Percentiles rank a stretch among this genome's conserved stretches.
Evolutionary conservation across 2,329 filamentous ascomycete genomes (phyloP).

Genomic region (Fragosphaeria purpurea): DNA sequence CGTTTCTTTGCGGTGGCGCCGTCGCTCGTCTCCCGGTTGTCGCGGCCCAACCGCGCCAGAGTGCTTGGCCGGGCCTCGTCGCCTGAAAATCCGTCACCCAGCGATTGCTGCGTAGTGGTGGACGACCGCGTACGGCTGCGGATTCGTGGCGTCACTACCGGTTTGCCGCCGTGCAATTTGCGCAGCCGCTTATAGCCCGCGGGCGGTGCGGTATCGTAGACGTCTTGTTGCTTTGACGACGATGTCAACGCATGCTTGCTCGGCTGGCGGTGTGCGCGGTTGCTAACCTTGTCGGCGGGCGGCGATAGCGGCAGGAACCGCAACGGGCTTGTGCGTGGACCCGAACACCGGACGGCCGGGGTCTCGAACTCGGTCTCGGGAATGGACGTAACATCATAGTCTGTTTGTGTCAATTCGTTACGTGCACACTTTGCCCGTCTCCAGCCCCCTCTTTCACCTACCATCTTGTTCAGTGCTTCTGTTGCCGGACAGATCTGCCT

Average conservation of each 20-base stretch:
- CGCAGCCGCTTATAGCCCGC: slow-evolving; percentile 11
- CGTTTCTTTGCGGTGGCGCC: slow-evolving; percentile 2
- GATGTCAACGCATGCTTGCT: not conserved
- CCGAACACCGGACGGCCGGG: not conserved
- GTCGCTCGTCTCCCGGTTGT: not conserved
- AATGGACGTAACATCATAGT: not conserved
- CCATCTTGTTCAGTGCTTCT: too few relatives aligned
- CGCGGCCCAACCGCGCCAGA: not conserved
- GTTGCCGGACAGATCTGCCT: too few relatives aligned
- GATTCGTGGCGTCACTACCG: too few relatives aligned
- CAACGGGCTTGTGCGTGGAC: not conserved
- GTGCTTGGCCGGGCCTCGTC: slow-evolving; percentile 8
- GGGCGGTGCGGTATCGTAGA: slow-evolving; percentile 8
- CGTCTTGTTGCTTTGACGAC: not conserved
- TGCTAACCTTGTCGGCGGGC: not conserved
- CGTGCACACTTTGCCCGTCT: not conserved
- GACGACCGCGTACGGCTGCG: too few relatives aligned
- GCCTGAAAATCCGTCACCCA: slow-evolving; percentile 12
- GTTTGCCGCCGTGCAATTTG: too few relatives aligned
- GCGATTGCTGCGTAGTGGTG: not conserved
- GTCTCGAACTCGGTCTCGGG: not conserved
- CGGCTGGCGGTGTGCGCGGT: too few relatives aligned
- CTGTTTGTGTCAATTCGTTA: not conserved
- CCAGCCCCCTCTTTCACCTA: too few relatives aligned
- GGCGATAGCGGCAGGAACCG: not conserved